These are phyloP conservation scores for Fusarium zealandicum DNA, from an alignment of 2,329 filamentous ascomycete genomes.

Conservation along the genomic window DNA sequence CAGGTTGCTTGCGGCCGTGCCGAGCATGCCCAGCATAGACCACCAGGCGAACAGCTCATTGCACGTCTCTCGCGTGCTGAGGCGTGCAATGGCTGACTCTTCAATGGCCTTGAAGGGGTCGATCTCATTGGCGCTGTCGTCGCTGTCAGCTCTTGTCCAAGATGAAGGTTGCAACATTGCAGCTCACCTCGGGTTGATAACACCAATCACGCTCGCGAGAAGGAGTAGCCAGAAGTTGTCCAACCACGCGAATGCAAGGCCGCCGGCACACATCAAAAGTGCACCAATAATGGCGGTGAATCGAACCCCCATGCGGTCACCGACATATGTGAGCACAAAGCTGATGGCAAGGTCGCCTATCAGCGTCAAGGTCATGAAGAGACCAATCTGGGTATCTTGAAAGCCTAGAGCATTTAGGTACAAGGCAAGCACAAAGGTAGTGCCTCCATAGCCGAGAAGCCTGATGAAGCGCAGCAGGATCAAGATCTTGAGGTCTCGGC, in stretches of 20 bases:
- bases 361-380: constrained; percentile 35
- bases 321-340: constrained; percentile 32
- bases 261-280: constrained; percentile 29
- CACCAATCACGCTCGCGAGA: constrained; percentile 25
- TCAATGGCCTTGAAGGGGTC: constrained; percentile 38
- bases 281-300: constrained; percentile 23
- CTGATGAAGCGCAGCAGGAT: constrained; percentile 33
- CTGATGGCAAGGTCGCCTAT: constrained; percentile 37
- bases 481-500: constrained; percentile 28
- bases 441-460: constrained; percentile 33
- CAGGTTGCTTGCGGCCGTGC: constrained; percentile 32
- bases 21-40: constrained; percentile 37
- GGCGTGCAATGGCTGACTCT: constrained; percentile 31
- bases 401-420: constrained; percentile 35
- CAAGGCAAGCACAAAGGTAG: constrained; percentile 30
- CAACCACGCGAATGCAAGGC: constrained; percentile 22
- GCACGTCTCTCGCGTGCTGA: constrained; percentile 31
- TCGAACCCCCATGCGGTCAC: constrained; percentile 28
- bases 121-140: constrained; percentile 33
- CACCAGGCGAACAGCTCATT: constrained; percentile 38
- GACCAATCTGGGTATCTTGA: constrained; percentile 24
- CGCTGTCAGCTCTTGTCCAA: neutral
- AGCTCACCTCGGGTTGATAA: constrained; percentile 33
- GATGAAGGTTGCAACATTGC: neutral
- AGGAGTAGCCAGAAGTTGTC: constrained; percentile 35